phyloP scores from a whole-genome alignment of 2,329 filamentous ascomycete species.

The Cryphonectria naterciae region DNA sequence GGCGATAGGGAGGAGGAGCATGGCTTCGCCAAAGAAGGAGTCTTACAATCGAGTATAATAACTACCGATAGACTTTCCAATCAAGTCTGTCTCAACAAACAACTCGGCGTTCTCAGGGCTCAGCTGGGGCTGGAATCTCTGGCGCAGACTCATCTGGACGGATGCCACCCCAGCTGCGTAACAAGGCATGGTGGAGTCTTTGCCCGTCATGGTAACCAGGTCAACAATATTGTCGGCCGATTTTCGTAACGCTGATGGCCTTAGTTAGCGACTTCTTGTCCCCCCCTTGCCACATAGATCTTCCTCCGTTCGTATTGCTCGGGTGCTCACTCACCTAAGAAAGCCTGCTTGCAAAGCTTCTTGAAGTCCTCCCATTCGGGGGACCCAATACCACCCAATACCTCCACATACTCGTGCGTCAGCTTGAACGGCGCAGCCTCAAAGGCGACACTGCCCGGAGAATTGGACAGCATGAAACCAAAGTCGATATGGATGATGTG shows the following conservation, averaged over 20 bases:
- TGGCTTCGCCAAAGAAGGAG: not conserved
- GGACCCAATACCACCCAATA: conserved; percentile 73
- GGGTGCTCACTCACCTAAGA: conserved; percentile 67
- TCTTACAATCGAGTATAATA: conserved; percentile 84
- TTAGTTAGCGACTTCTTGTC: conserved; percentile 27
- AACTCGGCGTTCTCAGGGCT: conserved; percentile 80
- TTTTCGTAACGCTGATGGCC: conserved; percentile 65
- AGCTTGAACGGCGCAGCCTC: conserved; percentile 87
- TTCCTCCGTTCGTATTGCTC: not conserved
- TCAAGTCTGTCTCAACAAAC: conserved; percentile 79
- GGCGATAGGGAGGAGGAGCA: too few relatives aligned
- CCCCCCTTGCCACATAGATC: not conserved
- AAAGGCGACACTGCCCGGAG: conserved; percentile 81
- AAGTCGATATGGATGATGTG: conserved; percentile 91
- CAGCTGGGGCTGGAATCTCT: conserved; percentile 80
- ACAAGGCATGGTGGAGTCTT: conserved; percentile 83
- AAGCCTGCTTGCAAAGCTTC: conserved; percentile 78
- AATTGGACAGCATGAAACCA: conserved; percentile 88
- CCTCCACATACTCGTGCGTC: conserved; percentile 81
- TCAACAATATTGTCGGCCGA: conserved; percentile 82
- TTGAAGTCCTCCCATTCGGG: conserved; percentile 77
- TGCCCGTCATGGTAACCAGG: conserved; percentile 82
- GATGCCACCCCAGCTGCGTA: conserved; percentile 75
- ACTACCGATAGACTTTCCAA: conserved; percentile 81
- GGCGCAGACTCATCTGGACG: conserved; percentile 70